These are phyloP conservation scores for Sordariomycetes sp. DNA, from an alignment of 2,329 filamentous ascomycete genomes.

Conservation along the genomic window DNA sequence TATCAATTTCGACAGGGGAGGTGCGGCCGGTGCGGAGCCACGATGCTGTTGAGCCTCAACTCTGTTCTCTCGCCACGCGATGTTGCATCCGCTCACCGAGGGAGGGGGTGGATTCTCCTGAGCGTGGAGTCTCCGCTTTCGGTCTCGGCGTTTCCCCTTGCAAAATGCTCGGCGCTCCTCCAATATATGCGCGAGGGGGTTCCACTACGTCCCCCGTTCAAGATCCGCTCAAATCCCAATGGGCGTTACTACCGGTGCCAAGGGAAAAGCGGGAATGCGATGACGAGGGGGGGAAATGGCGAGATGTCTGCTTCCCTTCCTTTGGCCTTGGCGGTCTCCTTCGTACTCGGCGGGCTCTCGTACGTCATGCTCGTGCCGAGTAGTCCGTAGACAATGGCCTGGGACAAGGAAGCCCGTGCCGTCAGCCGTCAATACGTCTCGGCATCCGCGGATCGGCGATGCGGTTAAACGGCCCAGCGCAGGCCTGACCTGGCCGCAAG, in stretches of 20 bases:
- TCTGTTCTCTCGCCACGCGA: not conserved
- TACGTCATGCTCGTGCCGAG: not conserved
- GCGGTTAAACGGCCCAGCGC: not conserved
- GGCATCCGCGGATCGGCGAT: not conserved
- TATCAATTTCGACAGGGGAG: not conserved
- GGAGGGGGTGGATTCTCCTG: not conserved
- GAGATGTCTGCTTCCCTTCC: not conserved
- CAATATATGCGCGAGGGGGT: not conserved
- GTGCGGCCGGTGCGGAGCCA: conserved; percentile 7
- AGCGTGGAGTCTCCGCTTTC: not conserved
- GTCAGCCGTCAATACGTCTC: not conserved
- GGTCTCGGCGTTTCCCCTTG: not conserved
- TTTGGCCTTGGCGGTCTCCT: not conserved
- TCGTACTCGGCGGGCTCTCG: not conserved
- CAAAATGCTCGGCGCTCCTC: not conserved
- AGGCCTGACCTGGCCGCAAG: not conserved
- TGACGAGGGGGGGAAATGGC: not conserved
- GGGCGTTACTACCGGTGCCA: not conserved
- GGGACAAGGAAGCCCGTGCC: not conserved
- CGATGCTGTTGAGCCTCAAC: conserved; percentile 13
- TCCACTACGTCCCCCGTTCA: not conserved
- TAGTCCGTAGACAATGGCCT: not conserved
- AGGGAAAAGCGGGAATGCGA: not conserved
- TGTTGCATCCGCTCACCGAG: not conserved
- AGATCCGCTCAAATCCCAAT: not conserved